Percentiles rank a stretch among this genome's conserved stretches.
These are phyloP conservation scores for Lippia alba DNA, from an alignment of 305 asterid species.

Conservation along the genomic window DNA sequence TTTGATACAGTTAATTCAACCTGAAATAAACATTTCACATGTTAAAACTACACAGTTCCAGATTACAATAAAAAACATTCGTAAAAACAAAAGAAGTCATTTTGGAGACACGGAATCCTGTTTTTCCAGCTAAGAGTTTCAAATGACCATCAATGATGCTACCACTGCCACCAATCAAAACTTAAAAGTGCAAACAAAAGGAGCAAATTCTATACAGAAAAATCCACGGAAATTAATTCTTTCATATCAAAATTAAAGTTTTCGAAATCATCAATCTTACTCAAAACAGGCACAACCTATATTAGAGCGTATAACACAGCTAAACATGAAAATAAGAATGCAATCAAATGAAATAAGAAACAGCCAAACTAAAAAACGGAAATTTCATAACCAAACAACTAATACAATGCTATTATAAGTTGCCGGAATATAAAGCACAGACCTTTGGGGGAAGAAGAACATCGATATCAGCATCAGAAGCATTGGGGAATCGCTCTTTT, in stretches of 20 bases:
- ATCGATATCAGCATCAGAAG: conserved; percentile 77
- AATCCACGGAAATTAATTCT: not conserved
- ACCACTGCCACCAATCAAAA: conserved; percentile 6
- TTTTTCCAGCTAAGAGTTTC: conserved; percentile 9
- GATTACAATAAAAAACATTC: conserved; percentile 5
- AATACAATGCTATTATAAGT: not conserved
- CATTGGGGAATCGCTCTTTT: conserved; percentile 68
- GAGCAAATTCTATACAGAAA: not conserved
- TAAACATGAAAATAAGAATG: not conserved
- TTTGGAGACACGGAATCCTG: conserved; percentile 14
- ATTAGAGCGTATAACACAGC: not conserved
- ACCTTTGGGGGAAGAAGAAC: conserved; percentile 90
- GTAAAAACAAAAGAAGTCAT: conserved; percentile 10
- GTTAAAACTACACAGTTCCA: conserved; percentile 23
- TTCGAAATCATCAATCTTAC: conserved; percentile 2
- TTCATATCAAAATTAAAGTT: conserved; percentile 9
- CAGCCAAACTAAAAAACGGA: not conserved
- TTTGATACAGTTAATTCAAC: conserved; percentile 78
- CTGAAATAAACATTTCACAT: conserved; percentile 43
- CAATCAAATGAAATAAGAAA: not conserved
- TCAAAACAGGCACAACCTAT: conserved; percentile 9
- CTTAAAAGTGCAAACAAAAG: not conserved
- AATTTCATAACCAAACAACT: not conserved
- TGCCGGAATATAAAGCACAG: conserved; percentile 2
- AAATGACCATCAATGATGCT: conserved; percentile 3